Base-by-base conservation (phyloP, 2,329 filamentous ascomycete species). In the Hymenoscyphus scutula region DNA sequence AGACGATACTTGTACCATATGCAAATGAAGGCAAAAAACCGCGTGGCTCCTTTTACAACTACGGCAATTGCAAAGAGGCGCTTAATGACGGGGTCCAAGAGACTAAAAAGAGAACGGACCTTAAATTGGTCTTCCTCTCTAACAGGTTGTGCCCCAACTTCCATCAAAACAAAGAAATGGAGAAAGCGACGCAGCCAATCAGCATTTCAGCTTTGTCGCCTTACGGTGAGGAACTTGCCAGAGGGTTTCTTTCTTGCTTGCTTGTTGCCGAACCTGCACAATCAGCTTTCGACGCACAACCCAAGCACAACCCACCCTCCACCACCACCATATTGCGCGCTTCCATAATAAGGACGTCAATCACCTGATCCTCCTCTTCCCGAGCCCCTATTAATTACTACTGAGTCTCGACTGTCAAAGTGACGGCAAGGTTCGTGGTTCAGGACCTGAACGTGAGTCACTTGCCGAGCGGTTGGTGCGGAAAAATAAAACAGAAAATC, bases 361-460 rank as follows among this genome's bases (percentile, higher is more conserved):
- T 56, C 53, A 56, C 53, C 53, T 56, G 53, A 56, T 34, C 53
- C 27, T 15, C 53, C 53, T 37, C 29, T 32, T 32, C 53, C 19
- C 29, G 29, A 37, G n/a, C 27, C 53, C 27, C 32, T 56, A 37
- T 56, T 37, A 17, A 32, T 32, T 13, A 23, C 37, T 23, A 5
- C 29, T 32, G 17, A n/a, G 29, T 23, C 27, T 55, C n/a, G 27
- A 15, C 17, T 55, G 53, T 19, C 19, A 23, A 32, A 19, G n/a
- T 51, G 45, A 27, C 45, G 8, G 19, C 45, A 19, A 51, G 45
- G 23, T 51, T 23, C 19, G 23, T 51, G 10, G 45, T 51, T 2
- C 19, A 51, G 19, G 11, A 23, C 25, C 30, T 6, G 55, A 41
- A n/a, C 11, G 32, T 19, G 56, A 56, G 25, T 37, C 53, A 56